Conservation (phyloP, 768 basidiomycete species). For the Butyriboletus loyo region DNA sequence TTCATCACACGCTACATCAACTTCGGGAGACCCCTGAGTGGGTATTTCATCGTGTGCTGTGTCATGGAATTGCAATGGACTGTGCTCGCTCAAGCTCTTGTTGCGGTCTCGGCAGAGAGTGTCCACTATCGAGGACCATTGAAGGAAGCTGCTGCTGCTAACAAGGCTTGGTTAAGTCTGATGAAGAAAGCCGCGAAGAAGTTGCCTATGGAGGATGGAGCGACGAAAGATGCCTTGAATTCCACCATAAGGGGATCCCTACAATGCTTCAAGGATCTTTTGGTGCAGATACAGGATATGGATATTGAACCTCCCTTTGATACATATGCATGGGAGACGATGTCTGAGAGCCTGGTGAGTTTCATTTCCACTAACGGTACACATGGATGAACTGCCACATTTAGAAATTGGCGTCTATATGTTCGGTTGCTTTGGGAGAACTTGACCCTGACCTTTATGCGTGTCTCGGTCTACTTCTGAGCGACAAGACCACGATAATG, state of each 20-base stretch:
- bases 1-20: conserved; percentile 74
- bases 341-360: conserved; percentile 83
- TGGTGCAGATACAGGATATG: conserved; percentile 79
- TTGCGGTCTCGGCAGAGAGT: conserved; percentile 36
- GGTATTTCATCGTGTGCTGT: conserved; percentile 89
- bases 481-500: conserved; percentile 74
- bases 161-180: conserved; percentile 73
- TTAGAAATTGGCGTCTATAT: conserved; percentile 84
- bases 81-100: conserved; percentile 67
- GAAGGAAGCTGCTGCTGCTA: conserved; percentile 78
- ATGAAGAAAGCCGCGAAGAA: conserved; percentile 48
- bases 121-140: conserved; percentile 23
- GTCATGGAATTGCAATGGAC: conserved; percentile 86
- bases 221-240: conserved; percentile 41
- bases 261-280: conserved; percentile 74
- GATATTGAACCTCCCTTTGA: conserved; percentile 75
- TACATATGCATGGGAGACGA: conserved; percentile 90
- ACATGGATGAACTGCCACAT: neutral
- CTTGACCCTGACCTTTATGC: conserved; percentile 68
- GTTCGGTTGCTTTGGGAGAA: conserved; percentile 67
- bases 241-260: conserved; percentile 58
- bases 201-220: conserved; percentile 36
- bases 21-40: conserved; percentile 74
- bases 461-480: conserved; percentile 70
- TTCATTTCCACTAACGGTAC: neutral